Evolutionary conservation across 148 eudicot genomes (phyloP).

Genomic region (Heliamphora exappendiculata): DNA sequence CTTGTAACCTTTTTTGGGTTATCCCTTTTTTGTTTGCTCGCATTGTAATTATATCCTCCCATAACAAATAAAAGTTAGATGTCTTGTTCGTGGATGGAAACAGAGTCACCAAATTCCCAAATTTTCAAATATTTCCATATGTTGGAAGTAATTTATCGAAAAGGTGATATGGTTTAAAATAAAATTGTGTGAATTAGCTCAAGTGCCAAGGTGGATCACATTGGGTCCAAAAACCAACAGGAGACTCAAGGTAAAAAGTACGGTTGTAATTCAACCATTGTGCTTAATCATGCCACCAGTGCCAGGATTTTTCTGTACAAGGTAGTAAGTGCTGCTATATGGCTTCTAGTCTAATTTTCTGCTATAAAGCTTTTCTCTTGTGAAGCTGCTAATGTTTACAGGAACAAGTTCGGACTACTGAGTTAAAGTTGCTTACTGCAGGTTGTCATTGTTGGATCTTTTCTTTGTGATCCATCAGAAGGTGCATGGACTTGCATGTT

Average conservation of each 20-base stretch:
- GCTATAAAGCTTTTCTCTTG: background rate
- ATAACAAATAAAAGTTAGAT: background rate
- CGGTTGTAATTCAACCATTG: background rate
- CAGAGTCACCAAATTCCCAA: background rate
- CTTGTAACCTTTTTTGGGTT: background rate
- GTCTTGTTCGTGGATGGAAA: background rate
- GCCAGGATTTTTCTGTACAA: background rate
- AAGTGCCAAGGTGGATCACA: background rate
- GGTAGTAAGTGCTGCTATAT: background rate
- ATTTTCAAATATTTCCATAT: background rate
- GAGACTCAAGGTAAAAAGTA: background rate
- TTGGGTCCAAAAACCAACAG: background rate
- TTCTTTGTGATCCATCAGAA: constrained; percentile 57
- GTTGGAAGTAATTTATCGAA: background rate
- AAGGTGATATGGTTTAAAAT: background rate
- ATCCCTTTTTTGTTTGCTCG: background rate
- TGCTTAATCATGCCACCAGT: background rate
- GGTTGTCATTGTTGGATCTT: constrained; percentile 86
- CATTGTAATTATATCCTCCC: background rate
- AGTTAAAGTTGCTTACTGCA: constrained; percentile 29
- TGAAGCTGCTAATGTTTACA: background rate
- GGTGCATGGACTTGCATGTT: constrained; percentile 79
- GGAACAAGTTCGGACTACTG: background rate
- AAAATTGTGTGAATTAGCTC: background rate
- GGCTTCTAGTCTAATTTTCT: background rate